Evolutionary conservation across 768 basidiomycete genomes (phyloP).

Genomic region (Coprinellus aureogranulatus): DNA sequence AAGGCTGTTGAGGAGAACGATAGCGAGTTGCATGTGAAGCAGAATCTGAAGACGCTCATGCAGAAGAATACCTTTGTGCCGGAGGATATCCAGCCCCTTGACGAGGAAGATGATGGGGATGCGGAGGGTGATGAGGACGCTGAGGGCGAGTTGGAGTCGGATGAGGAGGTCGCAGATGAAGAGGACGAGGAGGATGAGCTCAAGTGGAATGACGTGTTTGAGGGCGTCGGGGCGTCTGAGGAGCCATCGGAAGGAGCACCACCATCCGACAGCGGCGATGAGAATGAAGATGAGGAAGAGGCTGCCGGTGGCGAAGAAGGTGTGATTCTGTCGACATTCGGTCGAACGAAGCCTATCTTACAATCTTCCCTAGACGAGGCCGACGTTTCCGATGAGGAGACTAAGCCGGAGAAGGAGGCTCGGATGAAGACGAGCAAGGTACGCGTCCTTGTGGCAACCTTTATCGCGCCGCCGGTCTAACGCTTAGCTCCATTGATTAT

Average conservation of each 20-base stretch:
- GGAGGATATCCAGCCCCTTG: conserved; percentile 75
- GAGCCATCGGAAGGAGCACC: conserved; percentile 26
- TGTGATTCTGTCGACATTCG: conserved; percentile 9
- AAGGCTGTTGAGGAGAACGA: conserved; percentile 38
- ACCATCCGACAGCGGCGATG: background rate
- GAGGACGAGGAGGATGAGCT: conserved; percentile 46
- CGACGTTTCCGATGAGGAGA: conserved; percentile 33
- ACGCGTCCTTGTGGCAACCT: conserved; percentile 5
- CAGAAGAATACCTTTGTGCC: conserved; percentile 85
- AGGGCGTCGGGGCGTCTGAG: conserved; percentile 43
- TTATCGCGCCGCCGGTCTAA: background rate
- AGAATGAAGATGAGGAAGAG: conserved; percentile 13
- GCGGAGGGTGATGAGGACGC: conserved; percentile 38
- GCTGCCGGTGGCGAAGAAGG: conserved; percentile 17
- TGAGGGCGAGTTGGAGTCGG: conserved; percentile 39
- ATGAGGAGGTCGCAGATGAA: conserved; percentile 38
- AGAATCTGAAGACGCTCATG: conserved; percentile 83
- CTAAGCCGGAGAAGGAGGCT: conserved; percentile 48
- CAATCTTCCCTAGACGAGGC: conserved; percentile 11
- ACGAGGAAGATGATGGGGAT: conserved; percentile 43
- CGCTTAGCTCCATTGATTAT: conserved; percentile 10
- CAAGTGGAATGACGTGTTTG: conserved; percentile 86
- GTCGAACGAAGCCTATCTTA: conserved; percentile 6
- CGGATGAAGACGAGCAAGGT: conserved; percentile 97
- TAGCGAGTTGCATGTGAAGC: conserved; percentile 57